Conservation (phyloP, 164 flowering plant species). For the Vitis labrusca region DNA sequence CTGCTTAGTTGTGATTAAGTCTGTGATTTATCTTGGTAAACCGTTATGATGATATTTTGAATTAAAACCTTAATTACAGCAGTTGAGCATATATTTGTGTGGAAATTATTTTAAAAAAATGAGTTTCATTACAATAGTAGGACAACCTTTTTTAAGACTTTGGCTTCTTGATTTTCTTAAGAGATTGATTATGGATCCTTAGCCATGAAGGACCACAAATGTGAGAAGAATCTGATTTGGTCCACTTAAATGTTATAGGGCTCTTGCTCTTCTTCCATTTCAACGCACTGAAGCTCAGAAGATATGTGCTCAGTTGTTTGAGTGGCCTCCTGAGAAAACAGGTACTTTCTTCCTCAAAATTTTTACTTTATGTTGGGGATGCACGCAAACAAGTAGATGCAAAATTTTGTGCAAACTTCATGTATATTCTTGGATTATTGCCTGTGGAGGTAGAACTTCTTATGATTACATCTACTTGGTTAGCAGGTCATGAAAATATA, state of each 20-base stretch:
- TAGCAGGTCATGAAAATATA: not conserved
- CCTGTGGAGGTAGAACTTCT: not conserved
- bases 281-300: constrained; percentile 57
- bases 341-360: constrained; percentile 32
- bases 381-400: not conserved
- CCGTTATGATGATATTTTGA: too few species aligned
- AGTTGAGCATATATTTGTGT: too few species aligned
- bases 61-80: too few species aligned
- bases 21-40: too few species aligned
- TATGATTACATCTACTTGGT: not conserved
- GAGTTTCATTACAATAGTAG: too few species aligned
- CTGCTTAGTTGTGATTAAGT: too few species aligned
- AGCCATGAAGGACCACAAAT: not conserved
- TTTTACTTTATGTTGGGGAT: not conserved
- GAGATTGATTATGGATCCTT: too few species aligned
- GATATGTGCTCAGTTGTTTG: constrained; percentile 63
- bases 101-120: too few species aligned
- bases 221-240: not conserved
- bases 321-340: constrained; percentile 89
- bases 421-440: not conserved
- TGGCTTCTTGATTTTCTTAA: too few species aligned
- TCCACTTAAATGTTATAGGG: constrained; percentile 39
- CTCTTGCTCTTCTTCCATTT: constrained; percentile 55
- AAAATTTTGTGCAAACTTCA: not conserved
- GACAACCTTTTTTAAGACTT: too few species aligned